phyloP scores from a whole-genome alignment of 108 stramenopile species.

The Nitzschia sp. region DNA sequence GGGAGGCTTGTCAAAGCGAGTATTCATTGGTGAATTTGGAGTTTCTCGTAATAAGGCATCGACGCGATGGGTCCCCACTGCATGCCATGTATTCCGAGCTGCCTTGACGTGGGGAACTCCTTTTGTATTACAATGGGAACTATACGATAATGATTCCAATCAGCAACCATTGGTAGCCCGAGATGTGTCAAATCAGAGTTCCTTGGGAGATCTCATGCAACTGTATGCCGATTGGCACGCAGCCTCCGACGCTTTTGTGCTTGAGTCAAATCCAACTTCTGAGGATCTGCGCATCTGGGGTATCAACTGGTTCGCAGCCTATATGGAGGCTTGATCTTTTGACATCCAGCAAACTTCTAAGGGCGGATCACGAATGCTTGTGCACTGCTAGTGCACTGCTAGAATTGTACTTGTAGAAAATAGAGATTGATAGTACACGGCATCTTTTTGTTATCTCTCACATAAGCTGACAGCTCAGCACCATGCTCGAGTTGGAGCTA shows the following conservation, averaged over 20 bases:
- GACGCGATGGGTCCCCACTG: not conserved
- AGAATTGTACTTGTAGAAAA: no score
- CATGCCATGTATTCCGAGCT: not conserved
- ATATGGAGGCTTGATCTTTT: no score
- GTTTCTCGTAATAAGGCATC: not conserved
- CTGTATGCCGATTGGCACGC: not conserved
- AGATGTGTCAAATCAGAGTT: not conserved
- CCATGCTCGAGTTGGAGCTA: no score
- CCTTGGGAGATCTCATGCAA: not conserved
- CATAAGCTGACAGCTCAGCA: no score
- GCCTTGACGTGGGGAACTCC: conserved; percentile 9
- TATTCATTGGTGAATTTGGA: conserved; percentile 11
- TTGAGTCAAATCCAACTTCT: not conserved
- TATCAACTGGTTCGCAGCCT: not conserved
- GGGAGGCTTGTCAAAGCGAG: conserved; percentile 1
- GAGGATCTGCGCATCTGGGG: not conserved
- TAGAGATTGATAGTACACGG: no score
- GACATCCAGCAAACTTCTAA: no score
- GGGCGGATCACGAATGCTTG: no score
- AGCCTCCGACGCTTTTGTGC: conserved; percentile 1
- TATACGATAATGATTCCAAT: conserved; percentile 7
- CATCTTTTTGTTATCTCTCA: no score
- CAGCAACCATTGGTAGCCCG: not conserved
- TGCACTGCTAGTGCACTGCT: no score
- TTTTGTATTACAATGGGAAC: conserved; percentile 2